These are phyloP conservation scores for Leavenworthia alabamica DNA, from an alignment of 345 rosid species.

Conservation along the genomic window DNA sequence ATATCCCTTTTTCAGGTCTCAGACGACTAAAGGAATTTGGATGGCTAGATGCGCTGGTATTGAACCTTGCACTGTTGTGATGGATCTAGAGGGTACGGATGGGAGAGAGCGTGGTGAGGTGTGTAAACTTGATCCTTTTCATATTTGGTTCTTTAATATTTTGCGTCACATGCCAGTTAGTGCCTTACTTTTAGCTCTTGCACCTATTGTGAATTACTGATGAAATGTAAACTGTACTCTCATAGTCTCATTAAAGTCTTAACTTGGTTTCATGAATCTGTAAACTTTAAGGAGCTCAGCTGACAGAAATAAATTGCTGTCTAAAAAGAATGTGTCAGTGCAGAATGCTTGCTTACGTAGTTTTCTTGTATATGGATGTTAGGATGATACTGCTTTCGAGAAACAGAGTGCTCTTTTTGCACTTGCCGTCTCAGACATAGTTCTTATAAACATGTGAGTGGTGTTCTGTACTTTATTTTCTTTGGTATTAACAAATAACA, in stretches of 20 bases:
- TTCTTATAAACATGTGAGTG: slow-evolving; percentile 93
- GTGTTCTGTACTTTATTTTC: background rate
- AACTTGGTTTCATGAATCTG: background rate
- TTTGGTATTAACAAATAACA: too few species aligned
- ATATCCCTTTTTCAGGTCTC: slow-evolving; percentile 54
- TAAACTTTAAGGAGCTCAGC: background rate
- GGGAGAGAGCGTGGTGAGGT: slow-evolving; percentile 99
- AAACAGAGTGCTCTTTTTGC: slow-evolving; percentile 99
- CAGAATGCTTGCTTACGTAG: slow-evolving; percentile 3
- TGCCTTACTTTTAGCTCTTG: background rate
- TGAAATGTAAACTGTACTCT: background rate
- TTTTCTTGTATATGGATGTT: slow-evolving; percentile 20
- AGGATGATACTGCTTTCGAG: slow-evolving; percentile 99
- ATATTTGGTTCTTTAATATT: background rate
- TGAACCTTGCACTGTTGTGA: slow-evolving; percentile 89
- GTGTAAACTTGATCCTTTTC: background rate
- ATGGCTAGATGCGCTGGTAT: slow-evolving; percentile 77
- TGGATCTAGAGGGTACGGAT: slow-evolving; percentile 99
- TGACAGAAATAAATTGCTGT: background rate
- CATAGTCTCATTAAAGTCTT: slow-evolving; percentile 2
- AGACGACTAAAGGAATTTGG: slow-evolving; percentile 99
- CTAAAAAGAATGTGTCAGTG: background rate
- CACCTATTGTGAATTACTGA: background rate
- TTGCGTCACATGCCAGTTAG: background rate
- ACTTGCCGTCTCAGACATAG: slow-evolving; percentile 96